Evolutionary conservation across 208 protist genomes (phyloP), one percentile per base, ranked within the genome.

Genomic region (Acanthamoeba polyphaga): DNA sequence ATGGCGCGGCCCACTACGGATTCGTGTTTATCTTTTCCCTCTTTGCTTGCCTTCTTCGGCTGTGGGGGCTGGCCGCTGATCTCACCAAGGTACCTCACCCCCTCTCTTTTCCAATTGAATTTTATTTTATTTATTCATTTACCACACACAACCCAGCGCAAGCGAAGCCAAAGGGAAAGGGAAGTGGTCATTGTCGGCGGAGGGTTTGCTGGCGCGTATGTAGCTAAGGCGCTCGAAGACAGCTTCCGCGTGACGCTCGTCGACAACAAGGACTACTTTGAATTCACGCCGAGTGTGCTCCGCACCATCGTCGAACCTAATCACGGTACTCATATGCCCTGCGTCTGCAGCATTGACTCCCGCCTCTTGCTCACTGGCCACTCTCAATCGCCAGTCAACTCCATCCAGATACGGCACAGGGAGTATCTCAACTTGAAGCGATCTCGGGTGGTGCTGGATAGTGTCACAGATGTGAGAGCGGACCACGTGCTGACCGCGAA

Each of bases 181-280:
- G 38, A 94, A 32, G 53, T 97, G 9, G 93, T 97, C 27, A 92
- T 97, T 60, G 58, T 97, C 24, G 96, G 96, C 43, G 96, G 96
- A 64, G 96, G 96, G 60, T 96, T 96, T 55, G 92, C 95, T 9
- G 96, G 96, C n/a, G 93, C 94, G 60, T 95, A 95, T 46, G 68
- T 96, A 3, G 96, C 96, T 3, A 92, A 95, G 27, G 64, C 95
- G 32, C 91, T 97, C 58, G 96, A 97, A n/a, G 62, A 80, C 53
- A 74, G 90, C 84, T 97, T 95, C 64, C 68, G 94, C 84, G 96
- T 97, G 3, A 96, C 95, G 43, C 93, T 97, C 27, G 93, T 97
- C 49, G 96, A 97, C 91, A 95, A 87, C 15, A 97, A 97, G 76
- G 91, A 95, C 68, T 95, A 95, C 80, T 97, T 97, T 87, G 96